Evolutionary conservation across 73 alveolate species (phyloP).

Genomic region (Durusdinium trenchii): DNA sequence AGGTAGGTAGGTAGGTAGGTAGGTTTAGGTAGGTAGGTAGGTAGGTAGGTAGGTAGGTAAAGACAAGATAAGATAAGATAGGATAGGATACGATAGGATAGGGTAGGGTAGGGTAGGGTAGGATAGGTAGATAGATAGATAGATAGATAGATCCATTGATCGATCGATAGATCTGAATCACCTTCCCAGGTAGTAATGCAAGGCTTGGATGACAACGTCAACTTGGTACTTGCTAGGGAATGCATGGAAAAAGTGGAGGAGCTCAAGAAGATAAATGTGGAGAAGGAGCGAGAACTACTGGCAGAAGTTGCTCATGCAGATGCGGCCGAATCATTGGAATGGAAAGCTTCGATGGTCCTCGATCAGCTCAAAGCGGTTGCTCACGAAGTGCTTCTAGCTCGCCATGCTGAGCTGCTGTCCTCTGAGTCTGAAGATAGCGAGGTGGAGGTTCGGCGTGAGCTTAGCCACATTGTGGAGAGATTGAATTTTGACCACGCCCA

Average conservation of each 20-base stretch:
- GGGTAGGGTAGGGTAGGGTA: no score
- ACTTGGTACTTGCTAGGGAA: conserved; percentile 28
- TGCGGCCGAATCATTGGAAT: conserved; percentile 18
- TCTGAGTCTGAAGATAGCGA: not conserved
- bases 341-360: conserved; percentile 14
- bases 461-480: not conserved
- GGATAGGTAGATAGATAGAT: no score
- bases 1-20: no score
- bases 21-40: no score
- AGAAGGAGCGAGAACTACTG: not conserved
- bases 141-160: no score
- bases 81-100: no score
- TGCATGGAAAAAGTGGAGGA: conserved; percentile 29
- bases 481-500: not conserved
- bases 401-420: conserved; percentile 20
- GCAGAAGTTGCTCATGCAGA: not conserved
- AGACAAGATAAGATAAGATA: no score
- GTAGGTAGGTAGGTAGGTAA: no score
- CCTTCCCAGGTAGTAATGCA: no score
- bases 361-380: conserved; percentile 26
- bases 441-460: not conserved
- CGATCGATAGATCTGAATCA: no score
- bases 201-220: conserved; percentile 43
- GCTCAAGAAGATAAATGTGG: conserved; percentile 5
- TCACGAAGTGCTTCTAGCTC: not conserved